These are phyloP conservation scores for Ganoderma leucocontextum DNA, from an alignment of 1,284 basidiomycete genomes.

Conservation along the genomic window DNA sequence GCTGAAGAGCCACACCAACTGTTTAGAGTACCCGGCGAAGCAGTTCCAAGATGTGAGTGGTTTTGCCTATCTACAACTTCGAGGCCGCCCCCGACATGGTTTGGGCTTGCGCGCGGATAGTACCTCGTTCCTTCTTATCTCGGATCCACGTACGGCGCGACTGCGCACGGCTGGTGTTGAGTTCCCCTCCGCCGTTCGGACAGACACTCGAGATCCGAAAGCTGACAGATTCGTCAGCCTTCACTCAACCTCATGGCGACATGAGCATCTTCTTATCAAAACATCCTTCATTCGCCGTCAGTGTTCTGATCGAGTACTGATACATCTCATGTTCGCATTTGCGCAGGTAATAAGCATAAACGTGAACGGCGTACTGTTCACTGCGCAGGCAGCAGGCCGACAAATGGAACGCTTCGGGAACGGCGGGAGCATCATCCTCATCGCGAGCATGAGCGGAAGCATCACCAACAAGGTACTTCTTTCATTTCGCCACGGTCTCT, in stretches of 20 bases:
- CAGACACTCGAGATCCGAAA: not conserved
- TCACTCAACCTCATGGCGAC: not conserved
- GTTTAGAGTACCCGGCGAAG: conserved; percentile 74
- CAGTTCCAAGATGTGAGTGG: conserved; percentile 71
- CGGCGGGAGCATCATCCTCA: conserved; percentile 83
- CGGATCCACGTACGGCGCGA: not conserved
- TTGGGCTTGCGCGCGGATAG: not conserved
- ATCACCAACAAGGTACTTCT: conserved; percentile 78
- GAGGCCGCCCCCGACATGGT: not conserved
- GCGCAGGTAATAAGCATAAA: conserved; percentile 77
- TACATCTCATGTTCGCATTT: not conserved
- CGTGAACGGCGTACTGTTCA: conserved; percentile 79
- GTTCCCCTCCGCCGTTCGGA: conserved; percentile 2
- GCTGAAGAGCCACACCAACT: conserved; percentile 66
- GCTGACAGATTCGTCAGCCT: not conserved
- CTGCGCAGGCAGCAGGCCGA: conserved; percentile 81
- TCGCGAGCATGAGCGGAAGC: conserved; percentile 89
- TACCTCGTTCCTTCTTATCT: not conserved
- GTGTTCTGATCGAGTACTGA: not conserved
- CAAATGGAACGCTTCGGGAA: conserved; percentile 77
- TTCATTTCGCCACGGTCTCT: not conserved
- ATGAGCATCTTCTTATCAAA: not conserved
- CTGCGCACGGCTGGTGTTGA: not conserved
- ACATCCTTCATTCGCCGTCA: not conserved
- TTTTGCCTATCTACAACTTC: not conserved